Evolutionary conservation across 208 protist genomes (phyloP).

Genomic region (Leishmania arabica): DNA sequence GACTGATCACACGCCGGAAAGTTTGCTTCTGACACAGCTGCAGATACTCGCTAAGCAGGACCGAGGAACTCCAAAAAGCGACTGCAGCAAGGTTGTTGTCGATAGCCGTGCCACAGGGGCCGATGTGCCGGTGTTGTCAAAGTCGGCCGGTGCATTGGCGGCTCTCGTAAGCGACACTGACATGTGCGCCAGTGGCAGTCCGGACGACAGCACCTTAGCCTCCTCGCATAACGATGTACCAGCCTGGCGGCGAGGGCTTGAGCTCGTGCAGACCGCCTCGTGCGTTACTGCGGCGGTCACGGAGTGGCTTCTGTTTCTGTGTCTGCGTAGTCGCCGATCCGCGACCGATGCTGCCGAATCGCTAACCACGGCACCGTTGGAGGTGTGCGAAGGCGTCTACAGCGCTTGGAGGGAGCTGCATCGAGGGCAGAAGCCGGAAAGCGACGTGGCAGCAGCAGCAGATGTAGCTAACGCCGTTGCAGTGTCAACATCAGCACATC

Average conservation of each 20-base stretch:
- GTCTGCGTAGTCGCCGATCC: conserved; percentile 11
- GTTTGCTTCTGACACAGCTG: conserved; percentile 9
- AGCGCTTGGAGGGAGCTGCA: conserved; percentile 15
- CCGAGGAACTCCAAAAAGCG: neutral
- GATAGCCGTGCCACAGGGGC: neutral
- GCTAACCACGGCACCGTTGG: conserved; percentile 7
- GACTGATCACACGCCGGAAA: neutral
- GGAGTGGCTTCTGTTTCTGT: conserved; percentile 26
- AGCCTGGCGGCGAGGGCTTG: conserved; percentile 16
- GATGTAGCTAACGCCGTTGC: neutral
- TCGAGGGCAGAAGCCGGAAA: neutral
- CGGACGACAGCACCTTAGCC: neutral
- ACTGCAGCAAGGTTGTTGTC: neutral
- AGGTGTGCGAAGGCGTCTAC: conserved; percentile 30
- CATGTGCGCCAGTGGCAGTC: neutral
- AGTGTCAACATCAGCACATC: neutral
- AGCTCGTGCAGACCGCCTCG: conserved; percentile 4
- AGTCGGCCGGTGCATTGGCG: neutral
- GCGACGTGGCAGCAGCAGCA: neutral
- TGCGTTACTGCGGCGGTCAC: neutral
- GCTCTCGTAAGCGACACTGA: neutral
- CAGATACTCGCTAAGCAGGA: conserved; percentile 1
- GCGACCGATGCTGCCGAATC: neutral
- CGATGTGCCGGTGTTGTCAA: neutral
- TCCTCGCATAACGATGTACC: neutral